Evolutionary conservation across 441 rosid genomes (phyloP).

Genomic region (Erodium trifolium): DNA sequence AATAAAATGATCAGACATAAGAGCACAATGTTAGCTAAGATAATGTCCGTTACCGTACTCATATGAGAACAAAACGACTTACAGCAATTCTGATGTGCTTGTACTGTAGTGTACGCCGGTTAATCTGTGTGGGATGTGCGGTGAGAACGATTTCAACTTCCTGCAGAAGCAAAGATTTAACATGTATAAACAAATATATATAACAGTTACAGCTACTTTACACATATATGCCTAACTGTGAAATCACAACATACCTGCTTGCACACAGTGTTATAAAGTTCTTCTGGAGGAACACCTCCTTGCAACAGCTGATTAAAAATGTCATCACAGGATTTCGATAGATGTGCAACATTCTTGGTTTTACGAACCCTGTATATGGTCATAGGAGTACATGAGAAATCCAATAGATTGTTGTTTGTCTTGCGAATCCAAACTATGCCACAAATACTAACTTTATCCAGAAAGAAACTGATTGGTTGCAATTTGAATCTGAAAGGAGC

Average conservation of each 20-base stretch:
- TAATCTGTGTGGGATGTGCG: slow-evolving; percentile 95
- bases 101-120: slow-evolving; percentile 84
- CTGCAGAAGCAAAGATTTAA: slow-evolving; percentile 36
- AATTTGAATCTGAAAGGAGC: too few relatives aligned
- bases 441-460: neutral
- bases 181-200: slow-evolving; percentile 4
- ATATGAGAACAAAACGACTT: slow-evolving; percentile 23
- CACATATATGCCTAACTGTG: neutral
- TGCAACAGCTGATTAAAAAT: slow-evolving; percentile 67
- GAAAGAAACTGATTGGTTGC: neutral
- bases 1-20: neutral
- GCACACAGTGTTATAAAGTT: slow-evolving; percentile 76
- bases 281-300: slow-evolving; percentile 63
- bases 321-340: slow-evolving; percentile 82
- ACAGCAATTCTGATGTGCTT: slow-evolving; percentile 90
- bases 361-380: slow-evolving; percentile 61
- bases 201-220: slow-evolving; percentile 7
- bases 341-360: slow-evolving; percentile 39
- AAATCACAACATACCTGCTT: slow-evolving; percentile 46
- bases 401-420: neutral
- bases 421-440: too few relatives aligned
- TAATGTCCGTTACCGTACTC: neutral
- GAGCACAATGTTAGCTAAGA: neutral
- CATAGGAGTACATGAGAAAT: neutral
- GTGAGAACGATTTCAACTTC: slow-evolving; percentile 96